Conservation (phyloP, 495 filamentous ascomycete genomes). For the Hypomontagnella submonticulosa region DNA sequence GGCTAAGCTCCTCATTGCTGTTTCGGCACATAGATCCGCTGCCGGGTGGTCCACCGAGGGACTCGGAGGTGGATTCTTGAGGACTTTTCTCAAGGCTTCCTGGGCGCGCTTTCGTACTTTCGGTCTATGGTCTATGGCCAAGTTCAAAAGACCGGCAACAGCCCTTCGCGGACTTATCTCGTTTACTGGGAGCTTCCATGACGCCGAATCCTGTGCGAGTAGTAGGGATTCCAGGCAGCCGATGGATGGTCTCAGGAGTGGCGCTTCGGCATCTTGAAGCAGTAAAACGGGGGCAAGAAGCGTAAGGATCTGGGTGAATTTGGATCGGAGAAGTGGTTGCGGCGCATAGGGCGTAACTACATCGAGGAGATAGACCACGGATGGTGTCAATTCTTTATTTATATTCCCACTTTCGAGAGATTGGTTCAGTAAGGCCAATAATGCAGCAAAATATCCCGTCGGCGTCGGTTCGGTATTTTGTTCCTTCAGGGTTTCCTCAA, state of each 20-base stretch:
- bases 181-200: constrained; percentile 86
- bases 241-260: constrained; percentile 86
- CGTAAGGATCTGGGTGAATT: constrained; percentile 92
- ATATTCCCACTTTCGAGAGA: constrained; percentile 70
- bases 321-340: constrained; percentile 83
- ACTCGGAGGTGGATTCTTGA: constrained; percentile 85
- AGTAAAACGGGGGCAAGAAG: constrained; percentile 85
- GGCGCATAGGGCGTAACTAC: constrained; percentile 85
- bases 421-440: constrained; percentile 88
- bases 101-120: constrained; percentile 96
- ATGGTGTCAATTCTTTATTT: constrained; percentile 86
- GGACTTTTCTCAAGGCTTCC: constrained; percentile 84
- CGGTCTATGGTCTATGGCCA: constrained; percentile 88
- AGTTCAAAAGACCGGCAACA: constrained; percentile 82
- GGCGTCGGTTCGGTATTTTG: constrained; percentile 83
- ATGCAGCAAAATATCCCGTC: constrained; percentile 94
- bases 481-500: constrained; percentile 90
- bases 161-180: constrained; percentile 90
- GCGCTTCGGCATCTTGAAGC: constrained; percentile 84
- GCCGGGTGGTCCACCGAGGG: constrained; percentile 93
- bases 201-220: constrained; percentile 83
- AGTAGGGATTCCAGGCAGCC: constrained; percentile 91
- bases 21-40: constrained; percentile 94
- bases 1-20: constrained; percentile 78
- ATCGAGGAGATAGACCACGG: constrained; percentile 96